A percentile compares a stretch with the other conserved stretches of the same genome.
These are phyloP conservation scores for Kodamaea sp. DNA, from an alignment of 1,139 yeast species.

Conservation along the genomic window DNA sequence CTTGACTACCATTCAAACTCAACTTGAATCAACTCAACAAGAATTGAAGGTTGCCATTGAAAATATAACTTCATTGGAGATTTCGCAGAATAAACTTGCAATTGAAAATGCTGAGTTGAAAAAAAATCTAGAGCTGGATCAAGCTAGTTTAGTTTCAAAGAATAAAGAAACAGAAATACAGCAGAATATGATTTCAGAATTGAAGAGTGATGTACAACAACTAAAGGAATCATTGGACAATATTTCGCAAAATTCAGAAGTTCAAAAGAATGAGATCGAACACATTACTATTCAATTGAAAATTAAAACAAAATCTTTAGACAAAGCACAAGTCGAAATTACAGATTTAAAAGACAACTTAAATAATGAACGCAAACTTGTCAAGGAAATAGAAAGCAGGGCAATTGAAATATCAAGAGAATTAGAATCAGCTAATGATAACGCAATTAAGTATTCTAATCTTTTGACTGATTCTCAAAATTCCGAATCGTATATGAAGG, in stretches of 20 bases:
- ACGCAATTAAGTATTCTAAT: too few relatives aligned
- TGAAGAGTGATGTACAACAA: slow-evolving; percentile 1
- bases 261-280: neutral
- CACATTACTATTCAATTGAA: slow-evolving; percentile 7
- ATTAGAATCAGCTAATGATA: too few relatives aligned
- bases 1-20: too few relatives aligned
- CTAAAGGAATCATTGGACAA: too few relatives aligned
- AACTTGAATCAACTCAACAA: neutral
- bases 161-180: neutral
- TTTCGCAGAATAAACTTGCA: neutral
- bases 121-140: neutral
- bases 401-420: neutral
- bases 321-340: slow-evolving; percentile 5
- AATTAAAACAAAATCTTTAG: slow-evolving; percentile 7
- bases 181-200: neutral
- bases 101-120: neutral
- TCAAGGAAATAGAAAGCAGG: slow-evolving; percentile 6
- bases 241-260: too few relatives aligned
- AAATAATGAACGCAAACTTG: neutral
- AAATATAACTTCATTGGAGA: neutral
- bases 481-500: too few relatives aligned
- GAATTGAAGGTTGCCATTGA: neutral
- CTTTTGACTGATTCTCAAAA: too few relatives aligned
- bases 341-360: neutral
- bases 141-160: neutral